These are phyloP conservation scores for Coccomyxa sp. DNA, from an alignment of 139 green algal species.

Conservation along the genomic window DNA sequence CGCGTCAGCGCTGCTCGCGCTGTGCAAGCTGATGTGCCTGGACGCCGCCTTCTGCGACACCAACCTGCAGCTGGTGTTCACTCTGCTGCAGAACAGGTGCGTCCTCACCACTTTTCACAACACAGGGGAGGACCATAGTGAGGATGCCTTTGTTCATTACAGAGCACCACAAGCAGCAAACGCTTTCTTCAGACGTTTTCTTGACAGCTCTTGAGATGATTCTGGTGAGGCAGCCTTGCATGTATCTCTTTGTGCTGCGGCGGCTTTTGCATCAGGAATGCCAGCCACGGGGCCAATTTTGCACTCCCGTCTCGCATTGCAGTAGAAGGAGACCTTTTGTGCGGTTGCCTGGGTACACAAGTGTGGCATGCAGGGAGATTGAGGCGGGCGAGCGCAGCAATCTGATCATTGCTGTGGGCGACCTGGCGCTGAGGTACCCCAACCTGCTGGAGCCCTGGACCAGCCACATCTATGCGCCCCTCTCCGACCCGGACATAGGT, in stretches of 20 bases:
- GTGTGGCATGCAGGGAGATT: conserved; percentile 24
- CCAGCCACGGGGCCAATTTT: too few species aligned
- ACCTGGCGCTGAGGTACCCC: conserved; percentile 87
- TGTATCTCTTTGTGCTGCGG: too few species aligned
- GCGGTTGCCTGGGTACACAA: too few species aligned
- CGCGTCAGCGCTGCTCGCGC: conserved; percentile 69
- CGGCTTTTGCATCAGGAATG: too few species aligned
- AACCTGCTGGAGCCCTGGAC: conserved; percentile 95
- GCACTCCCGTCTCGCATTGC: too few species aligned
- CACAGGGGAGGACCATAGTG: too few species aligned
- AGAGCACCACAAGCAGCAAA: too few species aligned
- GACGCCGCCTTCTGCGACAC: conserved; percentile 72
- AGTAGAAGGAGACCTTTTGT: too few species aligned
- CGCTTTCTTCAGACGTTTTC: too few species aligned
- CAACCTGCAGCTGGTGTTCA: conserved; percentile 77
- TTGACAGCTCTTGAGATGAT: too few species aligned
- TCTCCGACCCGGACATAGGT: conserved; percentile 47
- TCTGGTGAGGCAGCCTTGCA: too few species aligned
- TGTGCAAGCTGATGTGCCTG: conserved; percentile 89
- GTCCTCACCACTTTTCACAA: neutral
- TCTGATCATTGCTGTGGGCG: conserved; percentile 81
- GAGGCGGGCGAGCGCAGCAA: conserved; percentile 59
- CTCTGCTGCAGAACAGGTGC: conserved; percentile 47
- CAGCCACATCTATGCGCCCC: conserved; percentile 68
- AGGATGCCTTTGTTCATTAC: too few species aligned